Base-by-base conservation (phyloP, 164 flowering plant genomes). In the Nymphaea thermarum region DNA sequence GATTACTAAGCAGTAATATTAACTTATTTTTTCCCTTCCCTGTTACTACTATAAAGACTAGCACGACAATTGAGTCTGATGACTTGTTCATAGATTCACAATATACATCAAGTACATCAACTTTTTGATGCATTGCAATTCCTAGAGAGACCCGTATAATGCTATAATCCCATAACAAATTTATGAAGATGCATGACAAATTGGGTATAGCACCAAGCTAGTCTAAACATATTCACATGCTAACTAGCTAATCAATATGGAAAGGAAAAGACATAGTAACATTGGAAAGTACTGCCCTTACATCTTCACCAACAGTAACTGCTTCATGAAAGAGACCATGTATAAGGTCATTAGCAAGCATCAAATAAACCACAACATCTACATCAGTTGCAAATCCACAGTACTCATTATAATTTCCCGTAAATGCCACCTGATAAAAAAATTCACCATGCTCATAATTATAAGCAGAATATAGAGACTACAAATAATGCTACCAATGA, bases 311-410 rank as follows among this genome's bases (percentile, higher is more conserved):
- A 62, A 95, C 67, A 8, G 86, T 73, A 62, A 95, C 80, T 71
- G 99, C 96, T 75, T 95, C 91, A 43, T 97, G 99, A 76, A 73
- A 92, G 67, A 95, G 91, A 60, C 98, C 98, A 72, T 85, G 99
- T 76, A 90, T 87, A 59, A 95, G 71, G 79, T 95, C 99, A 80
- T 95, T 95, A 43, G 87, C 98, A 78, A 95, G 83, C 98, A 95
- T 95, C 81, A 95, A 76, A 77, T 90, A 95, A 65, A 85, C 87
- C 59, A 90, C 87, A 57, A 98, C 99, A 75, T 95, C 98, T 42
- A 95, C 91, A 78, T 95, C 99, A 68, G 99, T 95, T 63, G 97
- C 84, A 45, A 73, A 77, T 66, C 99, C 97, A 79, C 92, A 95
- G 76, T 95, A 95, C 80, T 95, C 99, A 68, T 76, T 81, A 78